Evolutionary conservation across 768 basidiomycete genomes (phyloP).

Genomic region (Tricholomella constricta): DNA sequence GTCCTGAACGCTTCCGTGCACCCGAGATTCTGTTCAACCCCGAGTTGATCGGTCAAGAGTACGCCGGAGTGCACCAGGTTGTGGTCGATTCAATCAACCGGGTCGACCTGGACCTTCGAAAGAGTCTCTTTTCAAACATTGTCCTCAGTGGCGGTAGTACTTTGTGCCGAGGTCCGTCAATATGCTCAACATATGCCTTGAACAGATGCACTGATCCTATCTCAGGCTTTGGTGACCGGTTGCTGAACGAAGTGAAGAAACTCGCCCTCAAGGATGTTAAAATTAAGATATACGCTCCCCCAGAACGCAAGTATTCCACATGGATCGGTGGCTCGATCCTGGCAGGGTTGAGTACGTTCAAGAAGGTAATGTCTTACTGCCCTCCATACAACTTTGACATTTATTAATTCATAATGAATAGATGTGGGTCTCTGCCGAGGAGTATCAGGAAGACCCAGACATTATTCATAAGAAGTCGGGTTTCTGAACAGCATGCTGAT

Average conservation of each 20-base stretch:
- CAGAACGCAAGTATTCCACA: constrained; percentile 97
- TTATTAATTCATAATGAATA: constrained; percentile 30
- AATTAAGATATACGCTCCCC: constrained; percentile 98
- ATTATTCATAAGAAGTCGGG: constrained; percentile 96
- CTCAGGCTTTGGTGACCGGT: constrained; percentile 89
- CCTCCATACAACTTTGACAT: constrained; percentile 9
- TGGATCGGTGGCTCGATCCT: constrained; percentile 98
- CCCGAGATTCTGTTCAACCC: constrained; percentile 98
- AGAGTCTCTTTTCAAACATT: constrained; percentile 94
- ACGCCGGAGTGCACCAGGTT: constrained; percentile 96
- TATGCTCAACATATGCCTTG: background rate
- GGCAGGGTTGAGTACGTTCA: constrained; percentile 95
- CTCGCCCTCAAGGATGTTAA: constrained; percentile 94
- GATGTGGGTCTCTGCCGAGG: constrained; percentile 99
- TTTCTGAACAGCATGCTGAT: constrained; percentile 47
- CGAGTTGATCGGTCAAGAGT: constrained; percentile 93
- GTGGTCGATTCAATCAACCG: constrained; percentile 98
- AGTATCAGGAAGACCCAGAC: constrained; percentile 98
- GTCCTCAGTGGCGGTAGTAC: constrained; percentile 97
- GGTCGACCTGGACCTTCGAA: constrained; percentile 94
- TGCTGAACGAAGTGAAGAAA: constrained; percentile 96
- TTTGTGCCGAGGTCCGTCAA: constrained; percentile 77
- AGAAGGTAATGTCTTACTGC: constrained; percentile 65
- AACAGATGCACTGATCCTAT: constrained; percentile 10
- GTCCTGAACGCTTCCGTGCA: constrained; percentile 92